These are phyloP conservation scores for Neonectria punicea DNA, from an alignment of 2,329 filamentous ascomycete genomes.

Conservation along the genomic window DNA sequence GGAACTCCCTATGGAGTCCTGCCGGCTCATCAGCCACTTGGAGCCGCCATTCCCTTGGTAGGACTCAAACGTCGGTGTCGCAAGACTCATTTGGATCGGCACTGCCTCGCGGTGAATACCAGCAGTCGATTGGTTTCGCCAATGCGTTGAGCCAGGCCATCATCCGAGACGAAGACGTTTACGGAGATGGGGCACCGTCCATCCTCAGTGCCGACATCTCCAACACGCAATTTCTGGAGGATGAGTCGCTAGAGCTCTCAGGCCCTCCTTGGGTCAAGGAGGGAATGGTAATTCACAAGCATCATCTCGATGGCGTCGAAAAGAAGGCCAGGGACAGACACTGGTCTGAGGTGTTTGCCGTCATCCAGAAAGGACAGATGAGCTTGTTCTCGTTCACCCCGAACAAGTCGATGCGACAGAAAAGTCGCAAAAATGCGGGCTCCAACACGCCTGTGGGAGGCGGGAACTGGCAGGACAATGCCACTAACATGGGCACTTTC, in stretches of 20 bases:
- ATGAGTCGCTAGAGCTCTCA: constrained; percentile 89
- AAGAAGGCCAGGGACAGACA: constrained; percentile 94
- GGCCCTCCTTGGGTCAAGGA: constrained; percentile 99
- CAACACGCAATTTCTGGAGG: constrained; percentile 79
- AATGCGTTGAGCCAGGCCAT: constrained; percentile 97
- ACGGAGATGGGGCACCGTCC: constrained; percentile 58
- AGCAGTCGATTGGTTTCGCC: constrained; percentile 96
- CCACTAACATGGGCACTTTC: constrained; percentile 88
- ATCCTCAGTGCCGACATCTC: constrained; percentile 70
- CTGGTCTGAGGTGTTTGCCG: constrained; percentile 95
- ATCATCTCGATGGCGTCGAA: constrained; percentile 89
- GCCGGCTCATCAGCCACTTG: constrained; percentile 87
- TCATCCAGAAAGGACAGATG: constrained; percentile 94
- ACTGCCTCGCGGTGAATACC: constrained; percentile 82
- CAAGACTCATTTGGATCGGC: constrained; percentile 88
- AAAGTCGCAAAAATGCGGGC: constrained; percentile 65
- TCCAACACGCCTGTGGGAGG: constrained; percentile 76
- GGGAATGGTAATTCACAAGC: constrained; percentile 94
- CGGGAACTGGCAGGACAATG: constrained; percentile 98
- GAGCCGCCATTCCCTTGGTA: constrained; percentile 93
- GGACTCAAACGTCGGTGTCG: constrained; percentile 90
- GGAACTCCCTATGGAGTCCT: constrained; percentile 90
- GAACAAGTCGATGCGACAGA: constrained; percentile 79
- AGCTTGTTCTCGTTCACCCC: constrained; percentile 92
- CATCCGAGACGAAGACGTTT: constrained; percentile 83